These are phyloP conservation scores for Pythium myriotylum DNA, from an alignment of 352 stramenopile genomes.

Conservation along the genomic window DNA sequence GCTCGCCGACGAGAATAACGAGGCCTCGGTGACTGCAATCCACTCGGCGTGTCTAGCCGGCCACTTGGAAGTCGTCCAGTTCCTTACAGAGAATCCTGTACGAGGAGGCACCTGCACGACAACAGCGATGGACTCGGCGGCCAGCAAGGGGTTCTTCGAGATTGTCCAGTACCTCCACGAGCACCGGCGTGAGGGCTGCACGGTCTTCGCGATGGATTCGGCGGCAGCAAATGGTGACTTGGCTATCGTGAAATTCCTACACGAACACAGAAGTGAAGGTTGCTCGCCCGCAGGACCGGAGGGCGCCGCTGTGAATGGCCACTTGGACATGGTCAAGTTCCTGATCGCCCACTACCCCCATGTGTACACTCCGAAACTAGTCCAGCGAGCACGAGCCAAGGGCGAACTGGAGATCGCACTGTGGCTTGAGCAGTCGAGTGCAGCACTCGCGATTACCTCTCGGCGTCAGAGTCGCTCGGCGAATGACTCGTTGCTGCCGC, in stretches of 20 bases:
- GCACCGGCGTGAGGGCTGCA: constrained; percentile 34
- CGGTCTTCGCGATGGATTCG: constrained; percentile 33
- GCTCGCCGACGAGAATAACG: background rate
- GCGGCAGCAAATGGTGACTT: constrained; percentile 27
- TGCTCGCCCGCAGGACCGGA: constrained; percentile 25
- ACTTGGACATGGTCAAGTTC: constrained; percentile 41
- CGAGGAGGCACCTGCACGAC: constrained; percentile 35
- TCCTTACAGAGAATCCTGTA: constrained; percentile 21
- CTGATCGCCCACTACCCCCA: constrained; percentile 36
- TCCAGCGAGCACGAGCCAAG: constrained; percentile 8
- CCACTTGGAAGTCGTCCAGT: constrained; percentile 24
- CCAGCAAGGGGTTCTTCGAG: constrained; percentile 24
- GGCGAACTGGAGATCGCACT: constrained; percentile 22
- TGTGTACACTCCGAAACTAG: background rate
- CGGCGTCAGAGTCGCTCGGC: background rate
- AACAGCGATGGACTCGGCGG: constrained; percentile 39
- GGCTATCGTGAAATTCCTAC: constrained; percentile 15
- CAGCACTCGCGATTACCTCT: background rate
- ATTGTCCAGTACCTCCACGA: constrained; percentile 39
- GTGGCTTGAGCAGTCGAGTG: constrained; percentile 16
- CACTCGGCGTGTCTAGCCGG: constrained; percentile 17
- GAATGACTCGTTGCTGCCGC: constrained; percentile 6
- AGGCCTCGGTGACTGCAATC: constrained; percentile 11
- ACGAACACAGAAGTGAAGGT: constrained; percentile 15
- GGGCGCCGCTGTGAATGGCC: constrained; percentile 34